Evolutionary conservation across 2,329 filamentous ascomycete genomes (phyloP), one percentile per base, ranked within the genome.

Genomic region (Fusarium caatingaense): DNA sequence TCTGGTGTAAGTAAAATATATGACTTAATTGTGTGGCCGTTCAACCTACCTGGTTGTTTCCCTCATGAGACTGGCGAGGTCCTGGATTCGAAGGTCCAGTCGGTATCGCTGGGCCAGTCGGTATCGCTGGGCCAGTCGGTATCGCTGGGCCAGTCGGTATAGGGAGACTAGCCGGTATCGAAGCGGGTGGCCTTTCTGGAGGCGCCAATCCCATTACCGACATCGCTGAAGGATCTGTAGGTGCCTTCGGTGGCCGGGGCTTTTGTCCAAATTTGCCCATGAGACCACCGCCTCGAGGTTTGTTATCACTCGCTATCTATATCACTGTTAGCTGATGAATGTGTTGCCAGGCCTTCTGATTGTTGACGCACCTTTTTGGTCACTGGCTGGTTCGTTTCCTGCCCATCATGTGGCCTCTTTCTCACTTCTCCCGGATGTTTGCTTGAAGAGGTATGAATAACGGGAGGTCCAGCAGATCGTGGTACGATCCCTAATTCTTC

Each of bases 191-290:
- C 40, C 83, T 78, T 63, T 82, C 79, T 9, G 84, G 84, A 23
- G 84, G 84, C 13, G 75, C 78, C 67, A 87, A 75, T 9, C 85
- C 85, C 47, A 87, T 77, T 21, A 84, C 82, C 59, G 84, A 82
- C 83, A 87, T 85, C 20, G 85, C 85, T 3, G 85, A 85, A 4
- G 85, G 85, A 56, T 87, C 85, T 28, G 76, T 78, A n/a, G 80
- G 79, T n/a, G 74, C 71, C 58, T 76, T 76, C 6, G 72, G 63
- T 11, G 72, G 72, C 41, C 72, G 67, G 53, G 55, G 70, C 60
- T 73, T 80, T 54, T 75, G 72, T 21, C 76, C 76, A 64, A 82
- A 82, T 57, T 81, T 82, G 68, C 77, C 74, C 74, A 78, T 72
- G 3, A 82, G 69, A 4, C 78, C 77, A 28, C 76, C 72, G 40